Base-by-base conservation (phyloP, 1,284 basidiomycete species). In the Leucoagaricus sp. region DNA sequence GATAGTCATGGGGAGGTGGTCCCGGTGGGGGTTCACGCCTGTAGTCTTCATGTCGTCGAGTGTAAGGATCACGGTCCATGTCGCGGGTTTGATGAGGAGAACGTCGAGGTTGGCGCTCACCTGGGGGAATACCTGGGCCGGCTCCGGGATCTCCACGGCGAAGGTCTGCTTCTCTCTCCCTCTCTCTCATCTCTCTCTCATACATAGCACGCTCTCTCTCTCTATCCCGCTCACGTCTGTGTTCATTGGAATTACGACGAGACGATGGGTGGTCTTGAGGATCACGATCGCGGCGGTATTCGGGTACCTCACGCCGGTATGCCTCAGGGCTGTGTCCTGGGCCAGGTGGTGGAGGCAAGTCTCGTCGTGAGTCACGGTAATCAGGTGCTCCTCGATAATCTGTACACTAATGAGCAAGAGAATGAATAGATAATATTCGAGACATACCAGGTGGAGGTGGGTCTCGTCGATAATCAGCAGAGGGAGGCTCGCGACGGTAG, bases 121-220 rank as follows among this genome's bases (percentile, higher is more conserved):
- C 46, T 49, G 46, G 53, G 17, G 53, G 46, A 33, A 48, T 34
- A 17, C 26, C 53, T 41, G 46, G 38, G 9, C 53, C 53, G 38
- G 47, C 38, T 38, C 60, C 57, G 52, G 42, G 41, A 46, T 58
- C 48, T 33, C 57, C 49, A 48, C 56, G 59, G 26, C 53, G 50
- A 54, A 33, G 26, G 28, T 58, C 57, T 23, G 44, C 40, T 31
- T 57, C 55, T 28, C 45, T 58, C 4, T 53, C 51, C 19, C 52
- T 44, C 23, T 57, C 49, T 36, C 38, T 51, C 19, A 54, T 53
- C 29, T 57, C 55, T 17, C 58, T 56, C 17, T 58, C 57, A 19
- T 36, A 17, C 9, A 31, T 29, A 15, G 40, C n/a, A 29, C 52
- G 38, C 17, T 61, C 57, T 26, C 55, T 61, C 34, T 58, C 56